Evolutionary conservation across 495 filamentous ascomycete genomes (phyloP).

Genomic region (Neurospora intermedia): DNA sequence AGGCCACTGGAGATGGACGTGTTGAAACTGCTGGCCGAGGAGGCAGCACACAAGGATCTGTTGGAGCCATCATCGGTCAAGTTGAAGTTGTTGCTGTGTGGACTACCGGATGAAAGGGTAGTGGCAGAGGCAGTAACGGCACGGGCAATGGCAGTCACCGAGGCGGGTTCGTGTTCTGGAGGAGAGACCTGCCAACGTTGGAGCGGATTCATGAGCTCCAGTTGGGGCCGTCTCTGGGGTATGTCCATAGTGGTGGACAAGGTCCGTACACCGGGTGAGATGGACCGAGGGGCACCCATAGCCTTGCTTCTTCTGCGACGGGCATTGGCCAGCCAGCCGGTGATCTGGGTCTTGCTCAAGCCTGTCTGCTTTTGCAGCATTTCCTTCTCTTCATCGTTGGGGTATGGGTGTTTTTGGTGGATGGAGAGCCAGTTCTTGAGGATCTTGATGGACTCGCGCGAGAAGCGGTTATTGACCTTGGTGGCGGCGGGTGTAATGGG

Average conservation of each 20-base stretch:
- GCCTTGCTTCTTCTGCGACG: conserved; percentile 61
- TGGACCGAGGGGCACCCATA: conserved; percentile 41
- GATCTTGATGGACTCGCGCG: conserved; percentile 59
- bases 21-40: conserved; percentile 62
- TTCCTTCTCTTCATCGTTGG: conserved; percentile 70
- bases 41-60: conserved; percentile 55
- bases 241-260: conserved; percentile 58
- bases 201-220: conserved; percentile 65
- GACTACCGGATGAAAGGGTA: conserved; percentile 43
- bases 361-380: conserved; percentile 60
- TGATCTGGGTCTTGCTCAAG: conserved; percentile 64
- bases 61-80: conserved; percentile 56
- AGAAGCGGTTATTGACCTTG: conserved; percentile 53
- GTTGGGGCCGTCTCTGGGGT: conserved; percentile 37
- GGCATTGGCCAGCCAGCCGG: conserved; percentile 82
- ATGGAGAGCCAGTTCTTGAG: conserved; percentile 69
- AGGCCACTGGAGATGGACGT: conserved; percentile 57
- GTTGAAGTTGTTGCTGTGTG: conserved; percentile 32
- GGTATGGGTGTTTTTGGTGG: conserved; percentile 69
- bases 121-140: conserved; percentile 52
- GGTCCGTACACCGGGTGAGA: conserved; percentile 43
- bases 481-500: conserved; percentile 26
- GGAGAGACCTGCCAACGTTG: conserved; percentile 82
- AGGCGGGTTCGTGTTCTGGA: conserved; percentile 78
- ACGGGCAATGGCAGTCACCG: conserved; percentile 65